phyloP scores from a whole-genome alignment of 495 filamentous ascomycete species.

The Astrothelium macrocarpum region DNA sequence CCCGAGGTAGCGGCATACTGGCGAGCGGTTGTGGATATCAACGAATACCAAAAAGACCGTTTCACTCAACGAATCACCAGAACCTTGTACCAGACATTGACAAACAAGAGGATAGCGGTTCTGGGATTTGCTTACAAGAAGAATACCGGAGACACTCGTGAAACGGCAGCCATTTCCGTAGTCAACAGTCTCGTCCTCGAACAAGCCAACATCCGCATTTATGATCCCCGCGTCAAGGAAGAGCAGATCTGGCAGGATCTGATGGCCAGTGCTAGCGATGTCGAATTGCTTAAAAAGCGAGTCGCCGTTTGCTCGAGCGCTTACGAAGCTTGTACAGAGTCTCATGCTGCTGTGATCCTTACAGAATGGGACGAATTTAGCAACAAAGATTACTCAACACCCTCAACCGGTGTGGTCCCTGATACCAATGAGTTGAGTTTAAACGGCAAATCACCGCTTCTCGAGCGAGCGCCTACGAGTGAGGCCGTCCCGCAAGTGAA shows the following conservation, averaged over 20 bases:
- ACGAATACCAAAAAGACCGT: conserved; percentile 64
- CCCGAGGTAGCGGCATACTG: conserved; percentile 71
- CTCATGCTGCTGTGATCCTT: conserved; percentile 49
- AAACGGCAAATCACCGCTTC: conserved; percentile 3
- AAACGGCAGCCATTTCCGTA: conserved; percentile 59
- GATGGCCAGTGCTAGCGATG: conserved; percentile 12
- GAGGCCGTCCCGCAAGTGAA: background rate
- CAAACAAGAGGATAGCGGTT: conserved; percentile 61
- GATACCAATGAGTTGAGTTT: conserved; percentile 21
- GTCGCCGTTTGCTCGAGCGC: conserved; percentile 32
- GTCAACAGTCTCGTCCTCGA: conserved; percentile 56
- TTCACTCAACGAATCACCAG: conserved; percentile 55
- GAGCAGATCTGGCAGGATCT: conserved; percentile 39
- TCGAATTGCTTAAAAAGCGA: conserved; percentile 15
- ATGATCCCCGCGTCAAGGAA: conserved; percentile 56
- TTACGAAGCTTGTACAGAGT: conserved; percentile 38
- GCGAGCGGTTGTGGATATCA: conserved; percentile 61
- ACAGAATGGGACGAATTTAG: conserved; percentile 60
- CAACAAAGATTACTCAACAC: conserved; percentile 20
- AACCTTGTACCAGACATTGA: conserved; percentile 58
- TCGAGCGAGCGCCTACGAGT: background rate
- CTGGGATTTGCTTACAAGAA: conserved; percentile 80
- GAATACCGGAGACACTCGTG: conserved; percentile 67
- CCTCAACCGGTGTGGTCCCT: conserved; percentile 9
- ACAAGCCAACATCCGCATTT: conserved; percentile 55